Evolutionary conservation across 371 early-diverging fungal genomes (phyloP).

Genomic region (Chytridium lagenaria): DNA sequence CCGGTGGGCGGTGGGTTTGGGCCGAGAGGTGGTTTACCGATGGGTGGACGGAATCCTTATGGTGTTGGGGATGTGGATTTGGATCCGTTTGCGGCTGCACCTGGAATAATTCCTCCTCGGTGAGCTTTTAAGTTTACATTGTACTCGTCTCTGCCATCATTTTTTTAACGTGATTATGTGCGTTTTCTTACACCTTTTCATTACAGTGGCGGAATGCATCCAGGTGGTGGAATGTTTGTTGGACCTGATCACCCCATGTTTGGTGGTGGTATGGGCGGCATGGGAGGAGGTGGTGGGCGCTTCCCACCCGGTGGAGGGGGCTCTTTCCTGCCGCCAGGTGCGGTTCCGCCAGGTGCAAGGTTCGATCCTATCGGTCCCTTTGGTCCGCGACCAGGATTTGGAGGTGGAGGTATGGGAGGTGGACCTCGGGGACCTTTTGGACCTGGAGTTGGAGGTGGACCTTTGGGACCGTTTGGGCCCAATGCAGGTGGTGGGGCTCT

Average conservation of each 20-base stretch:
- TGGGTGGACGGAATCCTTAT: slow-evolving; percentile 52
- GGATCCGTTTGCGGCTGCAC: slow-evolving; percentile 64
- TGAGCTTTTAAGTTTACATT: slow-evolving; percentile 8
- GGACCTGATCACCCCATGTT: slow-evolving; percentile 94
- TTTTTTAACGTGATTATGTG: slow-evolving; percentile 17
- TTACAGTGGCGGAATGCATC: slow-evolving; percentile 51
- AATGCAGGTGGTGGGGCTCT: slow-evolving; percentile 45
- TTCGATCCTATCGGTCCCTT: slow-evolving; percentile 93
- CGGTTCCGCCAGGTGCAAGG: slow-evolving; percentile 91
- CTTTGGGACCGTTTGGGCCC: slow-evolving; percentile 69
- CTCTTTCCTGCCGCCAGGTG: slow-evolving; percentile 45
- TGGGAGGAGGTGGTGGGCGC: slow-evolving; percentile 35
- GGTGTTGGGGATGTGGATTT: slow-evolving; percentile 69
- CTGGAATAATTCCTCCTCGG: slow-evolving; percentile 42
- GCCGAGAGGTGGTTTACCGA: slow-evolving; percentile 4
- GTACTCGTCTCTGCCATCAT: neutral
- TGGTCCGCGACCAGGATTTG: slow-evolving; percentile 55
- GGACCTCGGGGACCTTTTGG: slow-evolving; percentile 15
- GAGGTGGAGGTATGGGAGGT: slow-evolving; percentile 41
- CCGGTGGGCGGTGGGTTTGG: slow-evolving; percentile 33
- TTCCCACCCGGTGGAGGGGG: slow-evolving; percentile 41
- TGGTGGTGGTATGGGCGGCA: slow-evolving; percentile 49
- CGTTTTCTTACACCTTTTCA: slow-evolving; percentile 28
- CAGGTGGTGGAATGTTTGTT: slow-evolving; percentile 83
- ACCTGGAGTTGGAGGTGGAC: slow-evolving; percentile 17